phyloP scores from a whole-genome alignment of 2,329 filamentous ascomycete species.

The Diaporthe velutina region DNA sequence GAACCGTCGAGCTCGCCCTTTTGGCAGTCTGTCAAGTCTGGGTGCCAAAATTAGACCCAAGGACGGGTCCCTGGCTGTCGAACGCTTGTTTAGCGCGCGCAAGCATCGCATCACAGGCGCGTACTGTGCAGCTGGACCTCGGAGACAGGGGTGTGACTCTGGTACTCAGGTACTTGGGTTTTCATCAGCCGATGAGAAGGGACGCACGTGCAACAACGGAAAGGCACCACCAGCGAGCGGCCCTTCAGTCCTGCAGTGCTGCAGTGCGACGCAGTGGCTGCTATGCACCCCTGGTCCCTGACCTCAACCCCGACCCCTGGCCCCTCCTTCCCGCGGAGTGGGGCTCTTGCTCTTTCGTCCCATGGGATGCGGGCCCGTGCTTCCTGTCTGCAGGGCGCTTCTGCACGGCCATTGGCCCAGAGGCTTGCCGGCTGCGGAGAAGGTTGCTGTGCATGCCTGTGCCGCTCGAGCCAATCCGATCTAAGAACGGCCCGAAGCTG shows the following conservation, averaged over 20 bases:
- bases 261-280: neutral
- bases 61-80: neutral
- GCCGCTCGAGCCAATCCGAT: slow-evolving; percentile 37
- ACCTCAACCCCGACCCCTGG: slow-evolving; percentile 1
- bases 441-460: slow-evolving; percentile 29
- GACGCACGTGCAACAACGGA: slow-evolving; percentile 9
- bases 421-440: slow-evolving; percentile 29
- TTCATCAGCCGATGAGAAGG: slow-evolving; percentile 10
- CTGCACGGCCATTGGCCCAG: slow-evolving; percentile 31
- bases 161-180: neutral
- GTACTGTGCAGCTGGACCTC: slow-evolving; percentile 25
- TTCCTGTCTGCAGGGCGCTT: slow-evolving; percentile 37
- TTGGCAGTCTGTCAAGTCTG: neutral
- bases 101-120: slow-evolving; percentile 26
- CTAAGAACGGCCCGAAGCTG: slow-evolving; percentile 37
- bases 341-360: slow-evolving; percentile 21
- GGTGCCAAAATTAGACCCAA: slow-evolving; percentile 37
- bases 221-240: slow-evolving; percentile 7
- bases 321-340: slow-evolving; percentile 19
- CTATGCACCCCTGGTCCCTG: slow-evolving; percentile 23
- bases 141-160: slow-evolving; percentile 3
- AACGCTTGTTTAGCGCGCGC: slow-evolving; percentile 24
- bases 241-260: neutral
- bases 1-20: neutral
- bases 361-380: slow-evolving; percentile 28